Evolutionary conservation across 1,284 basidiomycete genomes (phyloP), one percentile per base, ranked within the genome.

Genomic region (Ceratobasidium sp.): DNA sequence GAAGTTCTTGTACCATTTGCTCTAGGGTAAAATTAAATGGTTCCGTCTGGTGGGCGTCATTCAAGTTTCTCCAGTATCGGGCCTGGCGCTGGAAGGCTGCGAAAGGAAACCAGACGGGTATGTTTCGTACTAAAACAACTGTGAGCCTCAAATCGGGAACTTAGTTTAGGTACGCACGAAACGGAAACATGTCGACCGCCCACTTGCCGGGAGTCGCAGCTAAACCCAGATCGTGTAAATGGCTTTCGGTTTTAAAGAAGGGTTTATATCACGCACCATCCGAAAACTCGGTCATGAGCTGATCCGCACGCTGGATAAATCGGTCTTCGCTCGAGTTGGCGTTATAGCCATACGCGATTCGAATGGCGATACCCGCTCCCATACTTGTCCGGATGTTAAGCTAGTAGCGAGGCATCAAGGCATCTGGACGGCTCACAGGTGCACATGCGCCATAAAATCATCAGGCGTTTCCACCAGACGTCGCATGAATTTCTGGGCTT

Each of bases 101-200:
- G 6, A 84, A 84, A 28, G 84, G 84, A 68, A 84, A 71, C 84
- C 84, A 84, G 3, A 81, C 66, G 2, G 84, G 84, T 20, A 84
- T 77, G 60, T 84, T 81, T 15, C 76, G 78, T 26, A 84, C 84
- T 84, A 42, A 56, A 40, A 70, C 18, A 42, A 18, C 4, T 12
- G 23, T 33, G 33, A 33, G 33, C 2, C 4, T 33, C 4, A 40
- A 18, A n/a, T 3, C 20, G 20, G 12, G 23, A n/a, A 49, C 40
- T 40, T 0, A 6, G 13, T n/a, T 58, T 33, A 1, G 42, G 2
- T 10, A 70, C 68, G 51, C 12, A 70, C 68, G n/a, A 7, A 56
- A 6, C 2, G 68, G 68, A 40, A 70, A 70, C 3, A 70, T 58
- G 18, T 70, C 68, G n/a, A 70, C 55, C 44, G 40, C 23, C 68